Base-by-base conservation (phyloP, 768 basidiomycete genomes). In the Termitomyces sp. region DNA sequence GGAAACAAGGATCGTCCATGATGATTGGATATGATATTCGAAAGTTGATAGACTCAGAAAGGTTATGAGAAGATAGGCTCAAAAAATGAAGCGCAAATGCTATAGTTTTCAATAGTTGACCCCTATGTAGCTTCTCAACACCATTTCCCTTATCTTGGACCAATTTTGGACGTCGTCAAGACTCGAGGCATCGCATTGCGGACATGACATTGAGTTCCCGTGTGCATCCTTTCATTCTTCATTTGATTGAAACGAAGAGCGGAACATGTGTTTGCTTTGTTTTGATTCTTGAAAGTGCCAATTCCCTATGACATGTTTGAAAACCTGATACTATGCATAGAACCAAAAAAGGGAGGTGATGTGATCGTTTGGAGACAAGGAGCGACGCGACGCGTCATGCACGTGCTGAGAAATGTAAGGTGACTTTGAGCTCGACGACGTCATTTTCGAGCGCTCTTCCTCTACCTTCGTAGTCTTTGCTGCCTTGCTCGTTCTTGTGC, bases 381-480 rank as follows among this genome's bases (percentile, higher is more conserved):
- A 22, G 20, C 45, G 18, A 33, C 18, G 49, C 36, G 32, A 58
- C 57, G 48, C 57, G 57, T 12, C 57, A 36, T 22, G 22, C 57
- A 58, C 57, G 57, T 58, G 57, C 48, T 58, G 57, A 4, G 57
- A 50, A 44, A 45, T 28, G 3, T 40, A 35, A 32, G 5, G 9
- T 16, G 38, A 1, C 16, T 28, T 2, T 7, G 7, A 18, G 32
- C 24, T 28, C 7, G 22, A 15, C 13, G 36, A 18, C 53, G 50
- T 52, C 50, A 36, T 36, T 52, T 35, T 20, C 11, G 40, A 18
- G 40, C 18, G 2, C 18, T 3, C 28, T 28, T 28, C 28, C 28
- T 28, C 28, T 28, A 28, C 28, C 28, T 28, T 4, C 4, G 4
- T 28, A 28, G 28, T 4, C 28, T 4, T 28, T 28, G 28, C 28